Evolutionary conservation across 2,329 filamentous ascomycete genomes (phyloP).

Genomic region (Didymella segeticola): DNA sequence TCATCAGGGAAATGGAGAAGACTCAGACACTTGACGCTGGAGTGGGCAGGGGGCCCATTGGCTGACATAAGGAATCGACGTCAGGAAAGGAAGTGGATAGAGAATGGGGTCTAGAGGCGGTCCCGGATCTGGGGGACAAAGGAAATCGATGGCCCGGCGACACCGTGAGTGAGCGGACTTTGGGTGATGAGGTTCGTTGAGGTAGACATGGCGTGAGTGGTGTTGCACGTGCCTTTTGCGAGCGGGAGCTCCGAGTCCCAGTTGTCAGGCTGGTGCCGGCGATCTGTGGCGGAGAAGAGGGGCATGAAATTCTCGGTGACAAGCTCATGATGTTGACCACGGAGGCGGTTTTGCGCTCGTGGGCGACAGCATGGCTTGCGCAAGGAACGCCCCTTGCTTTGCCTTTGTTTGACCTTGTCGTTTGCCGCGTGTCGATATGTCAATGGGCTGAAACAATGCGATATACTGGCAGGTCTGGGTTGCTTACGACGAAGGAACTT

Average conservation of each 20-base stretch:
- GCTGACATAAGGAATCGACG: slow-evolving; percentile 1
- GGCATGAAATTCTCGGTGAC: background rate
- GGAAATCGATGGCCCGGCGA: slow-evolving; percentile 1
- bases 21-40: slow-evolving; percentile 9
- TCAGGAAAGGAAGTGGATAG: slow-evolving; percentile 12
- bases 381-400: slow-evolving; percentile 13
- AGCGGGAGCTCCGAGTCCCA: slow-evolving; percentile 16
- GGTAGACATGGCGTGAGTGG: slow-evolving; percentile 9
- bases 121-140: slow-evolving; percentile 18
- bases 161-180: background rate
- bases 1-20: slow-evolving; percentile 14
- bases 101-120: slow-evolving; percentile 18
- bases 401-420: background rate
- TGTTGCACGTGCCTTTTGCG: slow-evolving; percentile 12
- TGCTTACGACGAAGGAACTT: background rate
- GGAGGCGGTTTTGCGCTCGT: slow-evolving; percentile 3
- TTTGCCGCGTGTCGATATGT: background rate
- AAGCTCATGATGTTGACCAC: slow-evolving; percentile 5
- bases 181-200: slow-evolving; percentile 2
- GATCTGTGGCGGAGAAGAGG: slow-evolving; percentile 1
- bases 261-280: background rate
- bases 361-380: background rate
- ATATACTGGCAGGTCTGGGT: background rate
- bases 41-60: slow-evolving; percentile 4
- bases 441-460: slow-evolving; percentile 1